Base-by-base conservation (phyloP, 2,329 filamentous ascomycete species). In the Mycosphaerella arachidis region DNA sequence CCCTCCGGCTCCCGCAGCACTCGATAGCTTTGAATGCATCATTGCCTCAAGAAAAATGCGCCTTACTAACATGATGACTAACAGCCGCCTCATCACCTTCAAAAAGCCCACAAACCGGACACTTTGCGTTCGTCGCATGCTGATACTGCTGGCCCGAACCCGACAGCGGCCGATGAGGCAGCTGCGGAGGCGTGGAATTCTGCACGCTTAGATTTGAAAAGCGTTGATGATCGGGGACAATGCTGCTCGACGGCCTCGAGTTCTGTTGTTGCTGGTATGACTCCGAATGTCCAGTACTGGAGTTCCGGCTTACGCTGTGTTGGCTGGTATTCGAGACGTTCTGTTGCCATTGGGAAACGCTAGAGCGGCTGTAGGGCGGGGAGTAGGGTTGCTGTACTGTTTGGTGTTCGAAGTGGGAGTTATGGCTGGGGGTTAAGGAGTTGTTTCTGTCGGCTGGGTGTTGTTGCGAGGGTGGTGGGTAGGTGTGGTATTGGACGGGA, bases 21-120 rank as follows among this genome's bases (percentile, higher is more conserved):
- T 24, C 24, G 24, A 24, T 24, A 24, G 8, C 35, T 37, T 10
- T 12, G 35, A 37, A 37, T 3, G 16, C 10, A 37, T 37, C 35
- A 12, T 37, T 3, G 35, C 10, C 35, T 4, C 35, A 37, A 37
- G 40, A 71, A 33, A 71, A 72, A 60, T 72, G 70, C 40, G 65
- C 61, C 52, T 65, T 68, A 27, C 58, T 66, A 33, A 72, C 71
- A 64, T 72, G 71, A 67, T 71, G 68, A 52, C 61, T 69, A n/a
- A 72, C 66, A 40, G 71, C 71, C n/a, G 66, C 65, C 56, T 71
- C 71, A 54, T 72, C 71, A n/a, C 71, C 71, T 56, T 71, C 69
- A 59, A 72, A 72, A 16, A 67, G 45, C 2, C 63, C 65, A 60
- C 71, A 72, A 13, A 72, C 70, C 1, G 71, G 71, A 63, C 71